Evolutionary conservation across 768 basidiomycete species (phyloP).

Genomic region (Suillus decipiens): DNA sequence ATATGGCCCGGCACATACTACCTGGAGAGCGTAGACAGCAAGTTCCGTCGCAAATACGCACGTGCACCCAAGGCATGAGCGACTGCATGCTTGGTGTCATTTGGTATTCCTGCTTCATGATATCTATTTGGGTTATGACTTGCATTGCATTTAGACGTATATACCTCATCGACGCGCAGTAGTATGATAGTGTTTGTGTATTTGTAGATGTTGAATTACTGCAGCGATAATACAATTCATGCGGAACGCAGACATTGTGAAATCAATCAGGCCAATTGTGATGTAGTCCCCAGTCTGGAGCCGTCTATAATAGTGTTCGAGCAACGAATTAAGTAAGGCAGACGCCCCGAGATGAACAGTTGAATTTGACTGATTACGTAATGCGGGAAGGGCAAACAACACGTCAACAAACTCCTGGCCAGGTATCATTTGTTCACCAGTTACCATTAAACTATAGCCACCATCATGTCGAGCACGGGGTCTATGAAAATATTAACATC

Average conservation of each 20-base stretch:
- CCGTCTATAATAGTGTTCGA: too few species aligned
- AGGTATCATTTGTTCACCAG: not conserved
- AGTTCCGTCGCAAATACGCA: slow-evolving; percentile 89
- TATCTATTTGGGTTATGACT: not conserved
- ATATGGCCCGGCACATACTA: slow-evolving; percentile 95
- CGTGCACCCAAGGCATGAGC: slow-evolving; percentile 37
- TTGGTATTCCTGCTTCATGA: not conserved
- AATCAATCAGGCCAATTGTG: not conserved
- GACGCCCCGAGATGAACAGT: too few species aligned
- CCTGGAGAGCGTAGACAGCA: slow-evolving; percentile 85
- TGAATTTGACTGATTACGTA: too few species aligned
- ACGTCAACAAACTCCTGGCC: not conserved
- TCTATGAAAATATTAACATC: not conserved
- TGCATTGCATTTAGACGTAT: slow-evolving; percentile 11
- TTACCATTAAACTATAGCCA: not conserved
- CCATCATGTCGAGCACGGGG: not conserved
- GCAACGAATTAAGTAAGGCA: too few species aligned
- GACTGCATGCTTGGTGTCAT: not conserved
- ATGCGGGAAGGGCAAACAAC: not conserved
- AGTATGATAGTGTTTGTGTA: not conserved
- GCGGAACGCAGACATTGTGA: not conserved
- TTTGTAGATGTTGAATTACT: not conserved
- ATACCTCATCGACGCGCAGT: slow-evolving; percentile 5
- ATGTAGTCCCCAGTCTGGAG: too few species aligned
- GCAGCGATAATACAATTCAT: not conserved